These are phyloP conservation scores for Albizia julibrissin DNA, from an alignment of 306 rosid species.

Conservation along the genomic window DNA sequence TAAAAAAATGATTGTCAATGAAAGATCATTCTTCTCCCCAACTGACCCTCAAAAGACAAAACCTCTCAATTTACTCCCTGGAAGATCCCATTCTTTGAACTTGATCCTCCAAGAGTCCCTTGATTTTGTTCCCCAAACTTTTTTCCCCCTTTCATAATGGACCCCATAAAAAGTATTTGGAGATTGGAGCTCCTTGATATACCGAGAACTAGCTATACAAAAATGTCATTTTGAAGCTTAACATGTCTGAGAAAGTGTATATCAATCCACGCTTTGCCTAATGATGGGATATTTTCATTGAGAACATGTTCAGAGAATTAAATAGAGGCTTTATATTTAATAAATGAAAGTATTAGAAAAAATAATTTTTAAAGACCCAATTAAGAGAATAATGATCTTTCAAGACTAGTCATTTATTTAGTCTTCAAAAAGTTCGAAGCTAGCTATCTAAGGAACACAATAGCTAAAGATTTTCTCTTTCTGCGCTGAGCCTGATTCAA, in stretches of 20 bases:
- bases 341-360: background rate
- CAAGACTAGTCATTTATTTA: background rate
- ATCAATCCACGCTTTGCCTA: background rate
- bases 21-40: background rate
- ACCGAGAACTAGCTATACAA: background rate
- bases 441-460: background rate
- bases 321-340: background rate
- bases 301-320: background rate
- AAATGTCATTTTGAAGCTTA: background rate
- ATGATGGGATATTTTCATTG: background rate
- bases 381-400: background rate
- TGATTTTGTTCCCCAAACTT: background rate
- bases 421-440: background rate
- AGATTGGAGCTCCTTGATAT: background rate
- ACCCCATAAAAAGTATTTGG: background rate
- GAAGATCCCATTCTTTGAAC: background rate
- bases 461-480: background rate
- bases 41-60: background rate
- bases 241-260: background rate
- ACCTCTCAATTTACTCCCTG: background rate
- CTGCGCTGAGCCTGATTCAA: background rate
- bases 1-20: background rate
- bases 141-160: background rate
- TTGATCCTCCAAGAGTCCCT: background rate
- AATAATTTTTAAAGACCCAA: background rate